phyloP scores from a whole-genome alignment of 108 stramenopile species.

The Cyclotella choctawhatcheeana region DNA sequence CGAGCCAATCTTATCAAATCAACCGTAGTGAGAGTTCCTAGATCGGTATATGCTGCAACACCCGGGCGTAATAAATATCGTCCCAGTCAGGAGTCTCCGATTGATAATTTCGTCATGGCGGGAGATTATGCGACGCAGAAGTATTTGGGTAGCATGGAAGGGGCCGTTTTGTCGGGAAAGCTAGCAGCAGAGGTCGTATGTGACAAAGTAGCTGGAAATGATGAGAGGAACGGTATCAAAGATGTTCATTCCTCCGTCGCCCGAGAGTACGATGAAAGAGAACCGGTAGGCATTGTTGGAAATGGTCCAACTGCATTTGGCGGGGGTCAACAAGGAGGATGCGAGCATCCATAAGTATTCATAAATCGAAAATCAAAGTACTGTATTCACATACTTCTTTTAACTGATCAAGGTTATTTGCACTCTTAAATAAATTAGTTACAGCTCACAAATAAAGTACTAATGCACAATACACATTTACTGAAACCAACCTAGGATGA shows the following conservation, averaged over 20 bases:
- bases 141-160: slow-evolving; percentile 81
- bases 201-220: slow-evolving; percentile 31
- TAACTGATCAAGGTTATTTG: too few species aligned
- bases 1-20: slow-evolving; percentile 63
- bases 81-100: slow-evolving; percentile 54
- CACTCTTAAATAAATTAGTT: too few species aligned
- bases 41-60: slow-evolving; percentile 72
- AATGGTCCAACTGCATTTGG: slow-evolving; percentile 35
- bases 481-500: slow-evolving; percentile 67
- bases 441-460: too few species aligned
- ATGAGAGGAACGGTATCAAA: slow-evolving; percentile 27
- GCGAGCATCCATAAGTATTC: slow-evolving; percentile 32
- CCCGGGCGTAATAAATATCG: slow-evolving; percentile 64
- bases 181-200: slow-evolving; percentile 69
- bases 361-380: neutral
- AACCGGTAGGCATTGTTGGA: slow-evolving; percentile 27
- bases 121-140: slow-evolving; percentile 64
- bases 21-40: slow-evolving; percentile 66
- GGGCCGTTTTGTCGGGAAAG: slow-evolving; percentile 65
- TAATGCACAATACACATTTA: too few species aligned
- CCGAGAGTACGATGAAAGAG: slow-evolving; percentile 12
- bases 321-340: slow-evolving; percentile 49
- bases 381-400: too few species aligned
- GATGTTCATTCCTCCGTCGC: slow-evolving; percentile 18
- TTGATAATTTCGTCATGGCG: slow-evolving; percentile 59